Percentiles rank a stretch among this genome's conserved stretches.
Evolutionary conservation across 768 basidiomycete genomes (phyloP).

Genomic region (Sarcomyxa edulis): DNA sequence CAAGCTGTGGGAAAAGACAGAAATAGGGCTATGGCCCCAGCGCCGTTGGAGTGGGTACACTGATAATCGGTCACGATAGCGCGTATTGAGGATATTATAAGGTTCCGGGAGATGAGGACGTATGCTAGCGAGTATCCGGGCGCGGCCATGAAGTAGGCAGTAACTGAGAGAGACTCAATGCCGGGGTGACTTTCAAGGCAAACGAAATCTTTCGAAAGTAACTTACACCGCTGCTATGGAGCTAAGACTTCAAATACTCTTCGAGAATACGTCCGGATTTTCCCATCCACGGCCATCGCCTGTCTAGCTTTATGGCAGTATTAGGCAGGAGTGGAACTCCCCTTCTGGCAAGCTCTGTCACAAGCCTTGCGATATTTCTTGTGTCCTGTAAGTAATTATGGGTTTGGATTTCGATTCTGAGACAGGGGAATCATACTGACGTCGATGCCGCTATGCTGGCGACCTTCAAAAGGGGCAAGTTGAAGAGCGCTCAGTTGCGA

Average conservation of each 20-base stretch:
- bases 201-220: neutral
- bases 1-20: neutral
- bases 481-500: conserved; percentile 72
- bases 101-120: too few species aligned
- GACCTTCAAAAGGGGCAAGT: conserved; percentile 73
- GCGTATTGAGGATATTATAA: too few species aligned
- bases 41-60: too few species aligned
- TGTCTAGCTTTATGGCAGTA: conserved; percentile 55
- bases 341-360: conserved; percentile 70
- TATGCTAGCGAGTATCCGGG: too few species aligned
- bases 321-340: conserved; percentile 71
- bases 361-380: conserved; percentile 80
- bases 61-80: too few species aligned
- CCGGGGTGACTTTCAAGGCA: too few species aligned
- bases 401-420: conserved; percentile 10
- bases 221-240: neutral
- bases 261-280: conserved; percentile 64
- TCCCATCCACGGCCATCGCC: conserved; percentile 87
- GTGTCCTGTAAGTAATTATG: conserved; percentile 56
- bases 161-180: too few species aligned
- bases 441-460: conserved; percentile 86
- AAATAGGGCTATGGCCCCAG: neutral
- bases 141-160: too few species aligned
- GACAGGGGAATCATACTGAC: conserved; percentile 44
- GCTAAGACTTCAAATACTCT: conserved; percentile 18